Conservation (phyloP, 2,329 filamentous ascomycete species). For the Diaporthe australafricana region DNA sequence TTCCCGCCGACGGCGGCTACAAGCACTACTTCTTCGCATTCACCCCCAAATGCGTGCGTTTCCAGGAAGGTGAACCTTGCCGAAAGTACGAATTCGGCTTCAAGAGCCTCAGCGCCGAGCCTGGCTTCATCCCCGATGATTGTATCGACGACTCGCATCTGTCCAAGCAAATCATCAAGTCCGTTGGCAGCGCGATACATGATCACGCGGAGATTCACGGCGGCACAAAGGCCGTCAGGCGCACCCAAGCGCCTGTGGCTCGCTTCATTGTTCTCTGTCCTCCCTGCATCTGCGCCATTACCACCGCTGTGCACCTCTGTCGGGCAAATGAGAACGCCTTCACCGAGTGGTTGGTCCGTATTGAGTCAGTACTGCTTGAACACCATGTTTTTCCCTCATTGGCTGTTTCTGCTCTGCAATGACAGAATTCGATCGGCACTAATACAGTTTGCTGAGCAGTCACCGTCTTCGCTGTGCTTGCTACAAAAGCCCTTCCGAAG, state of each 20-base stretch:
- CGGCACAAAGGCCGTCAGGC: not conserved
- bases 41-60: slow-evolving; percentile 1
- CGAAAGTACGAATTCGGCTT: slow-evolving; percentile 25
- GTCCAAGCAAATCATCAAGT: not conserved
- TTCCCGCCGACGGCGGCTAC: not conserved
- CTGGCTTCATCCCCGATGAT: not conserved
- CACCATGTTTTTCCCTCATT: not conserved
- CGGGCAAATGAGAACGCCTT: not conserved
- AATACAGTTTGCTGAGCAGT: not conserved
- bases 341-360: slow-evolving; percentile 19
- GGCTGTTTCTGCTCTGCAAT: not conserved
- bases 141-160: not conserved
- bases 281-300: slow-evolving; percentile 23
- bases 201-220: not conserved
- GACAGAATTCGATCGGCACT: not conserved
- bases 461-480: slow-evolving; percentile 24
- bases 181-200: not conserved
- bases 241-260: not conserved
- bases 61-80: slow-evolving; percentile 1
- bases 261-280: slow-evolving; percentile 24
- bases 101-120: not conserved
- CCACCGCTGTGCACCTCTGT: slow-evolving; percentile 24
- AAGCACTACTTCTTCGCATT: slow-evolving; percentile 29
- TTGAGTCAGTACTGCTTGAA: slow-evolving; percentile 19
- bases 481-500: not conserved